Conservation (phyloP, 495 filamentous ascomycete genomes). For the Emericellopsis terricola region DNA sequence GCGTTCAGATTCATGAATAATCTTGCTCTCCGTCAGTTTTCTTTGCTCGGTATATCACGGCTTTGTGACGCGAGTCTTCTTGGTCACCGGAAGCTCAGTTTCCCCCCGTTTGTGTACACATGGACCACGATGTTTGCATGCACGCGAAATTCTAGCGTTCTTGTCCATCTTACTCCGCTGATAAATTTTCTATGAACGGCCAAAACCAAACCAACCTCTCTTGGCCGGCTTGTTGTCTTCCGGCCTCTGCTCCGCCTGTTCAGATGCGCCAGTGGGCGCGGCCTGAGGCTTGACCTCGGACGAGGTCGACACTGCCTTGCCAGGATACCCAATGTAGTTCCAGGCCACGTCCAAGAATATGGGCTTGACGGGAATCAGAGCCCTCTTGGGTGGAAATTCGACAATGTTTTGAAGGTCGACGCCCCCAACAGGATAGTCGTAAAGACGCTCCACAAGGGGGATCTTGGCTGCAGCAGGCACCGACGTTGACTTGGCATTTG, state of each 20-base stretch:
- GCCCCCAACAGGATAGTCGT: constrained; percentile 48
- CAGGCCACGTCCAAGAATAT: constrained; percentile 92
- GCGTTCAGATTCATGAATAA: not conserved
- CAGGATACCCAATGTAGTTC: constrained; percentile 95
- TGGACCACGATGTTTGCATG: too few relatives aligned
- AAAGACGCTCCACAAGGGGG: constrained; percentile 51
- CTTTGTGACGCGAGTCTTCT: too few relatives aligned
- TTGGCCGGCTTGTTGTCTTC: constrained; percentile 31
- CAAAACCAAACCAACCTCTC: constrained; percentile 84
- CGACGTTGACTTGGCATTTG: too few relatives aligned
- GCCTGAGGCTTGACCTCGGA: constrained; percentile 7
- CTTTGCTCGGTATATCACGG: too few relatives aligned
- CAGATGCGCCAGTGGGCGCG: constrained; percentile 11
- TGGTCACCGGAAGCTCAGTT: too few relatives aligned
- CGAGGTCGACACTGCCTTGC: constrained; percentile 17
- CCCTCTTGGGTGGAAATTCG: constrained; percentile 64
- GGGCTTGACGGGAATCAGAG: constrained; percentile 82
- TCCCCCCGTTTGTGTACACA: too few relatives aligned
- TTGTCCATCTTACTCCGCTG: too few relatives aligned
- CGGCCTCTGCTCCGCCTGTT: constrained; percentile 25
- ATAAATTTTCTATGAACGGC: constrained; percentile 44
- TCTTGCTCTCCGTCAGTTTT: not conserved
- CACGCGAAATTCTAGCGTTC: too few relatives aligned
- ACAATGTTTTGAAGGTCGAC: constrained; percentile 68
- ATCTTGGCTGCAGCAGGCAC: constrained; percentile 9